Evolutionary conservation across 768 basidiomycete genomes (phyloP).

Genomic region (Suillus subluteus): DNA sequence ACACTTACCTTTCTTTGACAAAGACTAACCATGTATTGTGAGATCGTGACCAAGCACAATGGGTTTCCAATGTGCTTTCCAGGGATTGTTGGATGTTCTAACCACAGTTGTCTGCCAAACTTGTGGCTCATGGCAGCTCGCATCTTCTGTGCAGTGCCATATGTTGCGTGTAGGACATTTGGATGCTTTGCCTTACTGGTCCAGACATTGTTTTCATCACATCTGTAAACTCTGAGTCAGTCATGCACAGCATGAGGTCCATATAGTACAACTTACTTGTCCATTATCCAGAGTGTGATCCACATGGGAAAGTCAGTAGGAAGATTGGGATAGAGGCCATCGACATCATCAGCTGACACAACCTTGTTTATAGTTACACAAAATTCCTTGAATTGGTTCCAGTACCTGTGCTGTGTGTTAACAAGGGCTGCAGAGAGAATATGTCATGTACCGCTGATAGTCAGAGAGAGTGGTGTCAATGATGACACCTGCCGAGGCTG

Average conservation of each 20-base stretch:
- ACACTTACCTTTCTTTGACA: constrained; percentile 25
- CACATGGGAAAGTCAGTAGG: constrained; percentile 21
- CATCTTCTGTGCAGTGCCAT: constrained; percentile 42
- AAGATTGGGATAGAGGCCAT: constrained; percentile 19
- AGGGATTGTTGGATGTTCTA: constrained; percentile 22
- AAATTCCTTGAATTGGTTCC: constrained; percentile 23
- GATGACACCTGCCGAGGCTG: constrained; percentile 34
- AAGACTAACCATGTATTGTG: constrained; percentile 11
- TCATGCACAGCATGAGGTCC: too few relatives aligned
- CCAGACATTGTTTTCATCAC: constrained; percentile 30
- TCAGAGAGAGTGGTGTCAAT: constrained; percentile 32
- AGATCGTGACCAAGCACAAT: too few relatives aligned
- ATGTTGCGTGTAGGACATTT: constrained; percentile 18
- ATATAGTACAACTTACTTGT: constrained; percentile 17
- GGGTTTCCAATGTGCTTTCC: constrained; percentile 20
- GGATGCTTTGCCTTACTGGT: constrained; percentile 14
- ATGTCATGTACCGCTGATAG: constrained; percentile 30
- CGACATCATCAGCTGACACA: constrained; percentile 18
- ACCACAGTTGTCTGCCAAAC: constrained; percentile 36
- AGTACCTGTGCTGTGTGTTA: constrained; percentile 13
- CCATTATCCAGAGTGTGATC: constrained; percentile 35
- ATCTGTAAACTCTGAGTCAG: constrained; percentile 18
- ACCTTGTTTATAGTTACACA: constrained; percentile 7
- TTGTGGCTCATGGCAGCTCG: constrained; percentile 35
- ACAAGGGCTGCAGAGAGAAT: not conserved